Evolutionary conservation across 768 basidiomycete species (phyloP), one percentile per base, ranked within the genome.

Genomic region (Hemileccinum rubropunctum): DNA sequence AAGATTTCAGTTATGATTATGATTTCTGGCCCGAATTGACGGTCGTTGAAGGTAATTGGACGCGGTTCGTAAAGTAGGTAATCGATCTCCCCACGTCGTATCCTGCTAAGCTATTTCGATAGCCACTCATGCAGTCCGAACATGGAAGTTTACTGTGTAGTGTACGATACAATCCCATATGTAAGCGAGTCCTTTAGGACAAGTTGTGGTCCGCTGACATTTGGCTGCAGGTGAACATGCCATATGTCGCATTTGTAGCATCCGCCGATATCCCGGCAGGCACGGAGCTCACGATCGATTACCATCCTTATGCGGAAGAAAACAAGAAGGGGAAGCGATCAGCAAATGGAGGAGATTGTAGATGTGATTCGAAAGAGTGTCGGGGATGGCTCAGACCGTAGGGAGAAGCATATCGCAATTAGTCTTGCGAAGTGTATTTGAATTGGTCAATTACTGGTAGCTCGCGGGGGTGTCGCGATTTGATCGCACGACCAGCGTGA

Each of bases 41-140:
- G 20, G 4, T 33, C 33, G 39, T 43, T 42, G 21, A 53, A 86
- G 86, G 86, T 7, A 88, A 88, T 56, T 88, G 86, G 86, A 83
- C 84, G 8, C 76, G 85, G 4, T 88, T 88, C 53, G 71, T 88
- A 28, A 88, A 88, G 86, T 85, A 55, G 51, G 82, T 34, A 13
- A 30, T 35, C 23, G 14, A n/a, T 18, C 26, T 28, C 27, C 13
- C 4, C 11, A 30, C 9, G 20, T 6, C 48, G 11, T 39, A 39
- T 39, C 14, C 20, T 52, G 33, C 59, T 55, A 40, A 56, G 6
- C 15, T 18, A n/a, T 13, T 17, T 11, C 21, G 50, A n/a, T 56
- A 88, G 86, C 56, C 86, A 88, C 58, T 86, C 84, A 0, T 88
- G 86, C 54, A 61, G 70, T 13, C 84, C 86, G 6, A 86, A 85